Percentiles rank a stretch among this genome's conserved stretches.
Conservation (phyloP, 495 filamentous ascomycete genomes). For the Pyrenula aspistea region DNA sequence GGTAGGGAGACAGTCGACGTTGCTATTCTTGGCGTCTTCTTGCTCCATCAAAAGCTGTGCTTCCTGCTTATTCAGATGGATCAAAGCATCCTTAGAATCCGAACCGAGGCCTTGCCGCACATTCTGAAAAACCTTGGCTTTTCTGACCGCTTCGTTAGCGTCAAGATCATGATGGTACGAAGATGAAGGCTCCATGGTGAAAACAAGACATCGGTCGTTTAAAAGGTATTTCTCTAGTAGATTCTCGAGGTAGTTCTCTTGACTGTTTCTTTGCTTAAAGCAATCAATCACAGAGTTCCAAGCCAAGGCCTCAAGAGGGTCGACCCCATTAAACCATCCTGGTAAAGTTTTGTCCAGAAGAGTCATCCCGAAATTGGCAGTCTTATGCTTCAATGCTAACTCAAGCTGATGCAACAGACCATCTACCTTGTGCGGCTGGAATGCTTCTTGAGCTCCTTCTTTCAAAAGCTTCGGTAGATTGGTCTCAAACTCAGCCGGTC, state of each 20-base stretch:
- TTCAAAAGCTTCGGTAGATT: slow-evolving; percentile 56
- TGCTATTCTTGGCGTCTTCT: slow-evolving; percentile 65
- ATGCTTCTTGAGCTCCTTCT: slow-evolving; percentile 57
- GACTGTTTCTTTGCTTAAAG: slow-evolving; percentile 60
- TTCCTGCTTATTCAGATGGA: slow-evolving; percentile 60
- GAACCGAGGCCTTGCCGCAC: slow-evolving; percentile 53
- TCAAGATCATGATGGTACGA: slow-evolving; percentile 62
- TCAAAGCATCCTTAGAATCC: slow-evolving; percentile 49
- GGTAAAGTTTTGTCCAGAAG: slow-evolving; percentile 79
- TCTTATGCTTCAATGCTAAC: slow-evolving; percentile 84
- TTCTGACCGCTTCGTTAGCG: slow-evolving; percentile 61
- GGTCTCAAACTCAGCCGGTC: slow-evolving; percentile 64
- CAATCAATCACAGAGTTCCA: slow-evolving; percentile 79
- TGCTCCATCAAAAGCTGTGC: slow-evolving; percentile 73
- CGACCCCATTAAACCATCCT: slow-evolving; percentile 87
- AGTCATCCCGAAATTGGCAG: slow-evolving; percentile 82
- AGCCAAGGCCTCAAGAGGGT: slow-evolving; percentile 79
- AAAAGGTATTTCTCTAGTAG: slow-evolving; percentile 83
- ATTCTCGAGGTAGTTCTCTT: slow-evolving; percentile 69
- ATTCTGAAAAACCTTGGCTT: slow-evolving; percentile 58
- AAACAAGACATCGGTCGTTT: slow-evolving; percentile 75
- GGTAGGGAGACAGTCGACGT: slow-evolving; percentile 78
- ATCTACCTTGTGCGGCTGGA: slow-evolving; percentile 79
- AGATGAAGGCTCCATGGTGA: slow-evolving; percentile 83
- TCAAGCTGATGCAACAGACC: slow-evolving; percentile 91